Percentiles rank a stretch among this genome's conserved stretches.
phyloP scores from a whole-genome alignment of 495 filamentous ascomycete genomes.

The Penicillium waksmanii region DNA sequence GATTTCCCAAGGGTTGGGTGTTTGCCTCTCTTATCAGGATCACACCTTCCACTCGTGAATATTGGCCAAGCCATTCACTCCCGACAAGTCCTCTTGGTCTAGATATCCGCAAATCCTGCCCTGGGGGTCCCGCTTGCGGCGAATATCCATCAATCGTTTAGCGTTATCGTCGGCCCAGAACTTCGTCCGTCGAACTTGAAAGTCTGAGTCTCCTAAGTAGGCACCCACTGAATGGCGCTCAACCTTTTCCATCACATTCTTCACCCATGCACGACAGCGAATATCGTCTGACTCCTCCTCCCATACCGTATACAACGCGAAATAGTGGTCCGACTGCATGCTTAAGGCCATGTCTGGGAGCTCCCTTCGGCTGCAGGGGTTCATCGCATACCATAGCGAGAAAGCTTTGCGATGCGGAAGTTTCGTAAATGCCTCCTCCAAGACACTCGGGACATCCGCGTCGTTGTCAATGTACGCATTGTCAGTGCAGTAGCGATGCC shows the following conservation, averaged over 20 bases:
- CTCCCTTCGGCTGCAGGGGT: slow-evolving; percentile 41
- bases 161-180: slow-evolving; percentile 48
- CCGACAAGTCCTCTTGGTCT: slow-evolving; percentile 15
- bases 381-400: slow-evolving; percentile 54
- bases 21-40: background rate
- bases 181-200: slow-evolving; percentile 44
- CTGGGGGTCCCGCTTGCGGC: slow-evolving; percentile 48
- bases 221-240: slow-evolving; percentile 44
- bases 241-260: slow-evolving; percentile 40
- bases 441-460: slow-evolving; percentile 41
- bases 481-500: slow-evolving; percentile 51
- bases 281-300: slow-evolving; percentile 47
- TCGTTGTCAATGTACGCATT: slow-evolving; percentile 53
- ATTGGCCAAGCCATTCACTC: slow-evolving; percentile 12
- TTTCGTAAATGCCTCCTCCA: slow-evolving; percentile 49
- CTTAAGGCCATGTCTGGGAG: slow-evolving; percentile 54
- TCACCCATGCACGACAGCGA: slow-evolving; percentile 44
- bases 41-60: slow-evolving; percentile 18
- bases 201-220: slow-evolving; percentile 58
- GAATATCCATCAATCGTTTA: slow-evolving; percentile 38
- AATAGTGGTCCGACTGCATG: slow-evolving; percentile 58
- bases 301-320: slow-evolving; percentile 57
- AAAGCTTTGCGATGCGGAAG: slow-evolving; percentile 44
- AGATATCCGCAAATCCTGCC: slow-evolving; percentile 21
- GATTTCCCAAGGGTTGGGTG: background rate